Conservation (phyloP, 2,329 filamentous ascomycete species). For the Macrophomina phaseolina region DNA sequence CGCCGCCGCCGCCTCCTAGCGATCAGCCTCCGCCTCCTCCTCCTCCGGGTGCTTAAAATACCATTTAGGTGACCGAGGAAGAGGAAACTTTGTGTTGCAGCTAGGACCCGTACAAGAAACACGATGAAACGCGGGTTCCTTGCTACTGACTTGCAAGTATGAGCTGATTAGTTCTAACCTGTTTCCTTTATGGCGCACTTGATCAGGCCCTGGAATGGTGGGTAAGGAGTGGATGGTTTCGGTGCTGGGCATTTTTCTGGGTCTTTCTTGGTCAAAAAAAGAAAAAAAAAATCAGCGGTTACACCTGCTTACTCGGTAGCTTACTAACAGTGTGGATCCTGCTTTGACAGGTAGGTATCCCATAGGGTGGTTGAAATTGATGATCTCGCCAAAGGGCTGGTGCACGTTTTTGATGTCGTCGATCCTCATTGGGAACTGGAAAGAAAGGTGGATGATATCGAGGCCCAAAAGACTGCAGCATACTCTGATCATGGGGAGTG, state of each 20-base stretch:
- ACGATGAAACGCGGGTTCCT: not conserved
- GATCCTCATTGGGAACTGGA: no score
- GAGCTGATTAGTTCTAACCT: constrained; percentile 19
- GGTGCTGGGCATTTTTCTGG: not conserved
- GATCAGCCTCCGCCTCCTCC: constrained; percentile 67
- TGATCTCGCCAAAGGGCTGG: not conserved
- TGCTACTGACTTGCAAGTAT: constrained; percentile 15
- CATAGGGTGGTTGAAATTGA: not conserved
- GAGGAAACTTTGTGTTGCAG: not conserved
- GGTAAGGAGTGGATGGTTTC: constrained; percentile 17
- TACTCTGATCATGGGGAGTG: no score
- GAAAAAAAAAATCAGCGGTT: not conserved
- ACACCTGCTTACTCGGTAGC: not conserved
- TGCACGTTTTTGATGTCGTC: not conserved
- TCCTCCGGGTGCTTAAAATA: constrained; percentile 44
- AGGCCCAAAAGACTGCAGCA: no score
- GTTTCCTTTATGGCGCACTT: constrained; percentile 11
- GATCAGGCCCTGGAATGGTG: constrained; percentile 1
- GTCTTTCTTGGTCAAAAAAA: not conserved
- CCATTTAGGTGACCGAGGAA: not conserved
- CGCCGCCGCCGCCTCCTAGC: constrained; percentile 60
- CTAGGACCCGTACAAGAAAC: not conserved
- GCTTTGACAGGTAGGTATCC: constrained; percentile 10
- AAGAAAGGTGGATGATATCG: no score
- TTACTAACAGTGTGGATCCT: constrained; percentile 13